A percentile compares a stretch with the other conserved stretches of the same genome.
phyloP scores from a whole-genome alignment of 345 rosid species.

The Pseudoturritis turrita region DNA sequence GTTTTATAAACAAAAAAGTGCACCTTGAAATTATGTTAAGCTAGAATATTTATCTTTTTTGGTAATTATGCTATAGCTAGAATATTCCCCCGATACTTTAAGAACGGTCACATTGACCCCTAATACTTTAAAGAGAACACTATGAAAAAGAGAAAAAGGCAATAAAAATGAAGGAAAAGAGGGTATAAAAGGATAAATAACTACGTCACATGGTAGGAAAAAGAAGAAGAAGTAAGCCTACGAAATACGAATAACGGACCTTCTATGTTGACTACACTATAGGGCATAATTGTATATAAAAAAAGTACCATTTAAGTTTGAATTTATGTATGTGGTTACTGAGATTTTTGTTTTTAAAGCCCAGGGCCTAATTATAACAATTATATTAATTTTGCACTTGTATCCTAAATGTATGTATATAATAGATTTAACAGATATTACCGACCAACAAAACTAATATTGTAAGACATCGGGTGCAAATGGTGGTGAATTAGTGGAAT shows the following conservation, averaged over 20 bases:
- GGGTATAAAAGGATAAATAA: background rate
- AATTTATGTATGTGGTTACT: background rate
- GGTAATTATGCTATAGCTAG: slow-evolving; percentile 2
- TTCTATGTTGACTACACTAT: slow-evolving; percentile 15
- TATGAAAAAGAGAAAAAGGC: background rate
- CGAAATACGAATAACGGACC: slow-evolving; percentile 16
- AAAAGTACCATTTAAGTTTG: background rate
- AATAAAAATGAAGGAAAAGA: background rate
- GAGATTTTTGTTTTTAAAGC: too few species aligned
- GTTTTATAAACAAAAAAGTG: slow-evolving; percentile 6
- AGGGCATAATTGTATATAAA: background rate
- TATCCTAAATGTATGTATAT: too few species aligned
- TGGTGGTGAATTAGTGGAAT: too few species aligned
- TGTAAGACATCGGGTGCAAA: too few species aligned
- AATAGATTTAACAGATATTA: too few species aligned
- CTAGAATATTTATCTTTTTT: too few species aligned
- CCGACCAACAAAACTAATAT: background rate
- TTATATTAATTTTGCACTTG: too few species aligned
- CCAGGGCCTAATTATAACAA: too few species aligned
- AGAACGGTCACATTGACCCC: slow-evolving; percentile 9
- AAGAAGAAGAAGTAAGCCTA: background rate
- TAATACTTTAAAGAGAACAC: background rate
- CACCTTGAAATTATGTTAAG: background rate
- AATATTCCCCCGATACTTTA: slow-evolving; percentile 16
- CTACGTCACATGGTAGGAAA: slow-evolving; percentile 4